Percentiles rank a stretch among this genome's conserved stretches.
Conservation (phyloP, 371 early-diverging fungal genomes). For the Homolaphlyctis polyrhiza region DNA sequence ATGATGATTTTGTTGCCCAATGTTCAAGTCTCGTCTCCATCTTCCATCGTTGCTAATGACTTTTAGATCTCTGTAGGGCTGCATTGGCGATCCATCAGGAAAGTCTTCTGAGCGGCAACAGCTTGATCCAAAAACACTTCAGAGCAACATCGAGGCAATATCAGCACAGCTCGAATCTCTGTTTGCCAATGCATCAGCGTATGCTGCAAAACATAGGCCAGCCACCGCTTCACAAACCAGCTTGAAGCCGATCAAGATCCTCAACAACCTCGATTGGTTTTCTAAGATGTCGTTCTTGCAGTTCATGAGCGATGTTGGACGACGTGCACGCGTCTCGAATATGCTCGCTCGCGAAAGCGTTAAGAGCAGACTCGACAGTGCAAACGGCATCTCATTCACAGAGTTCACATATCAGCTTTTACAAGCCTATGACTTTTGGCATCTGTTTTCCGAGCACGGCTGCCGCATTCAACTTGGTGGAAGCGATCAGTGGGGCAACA, state of each 20-base stretch:
- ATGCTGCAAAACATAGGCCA: slow-evolving; percentile 45
- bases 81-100: slow-evolving; percentile 92
- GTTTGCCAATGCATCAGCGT: slow-evolving; percentile 60
- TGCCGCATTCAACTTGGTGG: slow-evolving; percentile 87
- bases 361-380: slow-evolving; percentile 60
- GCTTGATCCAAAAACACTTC: slow-evolving; percentile 50
- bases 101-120: slow-evolving; percentile 73
- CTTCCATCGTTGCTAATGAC: neutral
- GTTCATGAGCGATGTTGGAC: slow-evolving; percentile 74
- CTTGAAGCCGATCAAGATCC: slow-evolving; percentile 43
- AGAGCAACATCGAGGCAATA: slow-evolving; percentile 64
- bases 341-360: slow-evolving; percentile 82
- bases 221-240: neutral
- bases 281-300: slow-evolving; percentile 67
- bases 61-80: slow-evolving; percentile 42
- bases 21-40: neutral
- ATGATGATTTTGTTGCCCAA: too few relatives aligned
- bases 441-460: slow-evolving; percentile 62
- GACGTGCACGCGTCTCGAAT: slow-evolving; percentile 69
- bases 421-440: slow-evolving; percentile 91
- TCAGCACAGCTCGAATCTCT: slow-evolving; percentile 64
- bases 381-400: slow-evolving; percentile 87
- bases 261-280: slow-evolving; percentile 85
- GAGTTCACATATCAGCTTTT: slow-evolving; percentile 94
- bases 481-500: slow-evolving; percentile 98